Percentiles rank a stretch among this genome's conserved stretches.
Evolutionary conservation across 192 early-diverging fungal species (phyloP).

Genomic region (Mortierella hygrophila): DNA sequence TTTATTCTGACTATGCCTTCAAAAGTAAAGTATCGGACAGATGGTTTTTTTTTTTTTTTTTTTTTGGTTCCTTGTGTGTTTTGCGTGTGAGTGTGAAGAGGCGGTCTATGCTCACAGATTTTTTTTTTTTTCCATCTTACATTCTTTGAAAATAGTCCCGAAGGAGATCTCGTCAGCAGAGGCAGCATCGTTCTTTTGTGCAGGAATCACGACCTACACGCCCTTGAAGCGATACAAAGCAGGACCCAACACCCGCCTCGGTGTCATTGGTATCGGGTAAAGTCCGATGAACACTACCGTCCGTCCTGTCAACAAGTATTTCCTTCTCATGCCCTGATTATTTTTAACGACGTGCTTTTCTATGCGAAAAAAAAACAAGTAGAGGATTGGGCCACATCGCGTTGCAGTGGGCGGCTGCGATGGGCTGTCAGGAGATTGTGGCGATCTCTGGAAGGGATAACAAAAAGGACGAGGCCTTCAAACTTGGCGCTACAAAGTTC

Average conservation of each 20-base stretch:
- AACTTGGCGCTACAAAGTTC: conserved; percentile 68
- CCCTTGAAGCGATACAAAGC: conserved; percentile 66
- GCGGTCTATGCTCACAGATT: background rate
- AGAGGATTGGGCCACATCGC: conserved; percentile 74
- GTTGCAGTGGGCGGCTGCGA: conserved; percentile 68
- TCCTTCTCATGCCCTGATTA: too few relatives aligned
- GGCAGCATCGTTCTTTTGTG: conserved; percentile 87
- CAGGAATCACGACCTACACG: conserved; percentile 80
- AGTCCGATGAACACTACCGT: background rate
- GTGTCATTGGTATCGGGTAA: conserved; percentile 71
- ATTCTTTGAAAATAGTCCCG: background rate
- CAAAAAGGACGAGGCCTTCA: conserved; percentile 65
- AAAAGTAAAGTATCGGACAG: conserved; percentile 62
- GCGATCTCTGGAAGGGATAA: conserved; percentile 63
- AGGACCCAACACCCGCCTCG: conserved; percentile 60
- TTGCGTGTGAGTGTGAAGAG: background rate
- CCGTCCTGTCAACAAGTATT: too few relatives aligned
- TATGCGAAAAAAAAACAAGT: background rate
- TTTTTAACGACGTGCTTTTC: background rate
- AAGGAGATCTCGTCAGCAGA: conserved; percentile 12
- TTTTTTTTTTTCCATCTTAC: background rate
- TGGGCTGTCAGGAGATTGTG: conserved; percentile 61
- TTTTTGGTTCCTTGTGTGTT: background rate
- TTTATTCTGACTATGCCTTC: conserved; percentile 71
- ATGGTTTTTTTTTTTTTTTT: background rate